A percentile compares a stretch with the other conserved stretches of the same genome.
Conservation (phyloP, 106 monocot genomes). For the Acanthochlamys bracteata region DNA sequence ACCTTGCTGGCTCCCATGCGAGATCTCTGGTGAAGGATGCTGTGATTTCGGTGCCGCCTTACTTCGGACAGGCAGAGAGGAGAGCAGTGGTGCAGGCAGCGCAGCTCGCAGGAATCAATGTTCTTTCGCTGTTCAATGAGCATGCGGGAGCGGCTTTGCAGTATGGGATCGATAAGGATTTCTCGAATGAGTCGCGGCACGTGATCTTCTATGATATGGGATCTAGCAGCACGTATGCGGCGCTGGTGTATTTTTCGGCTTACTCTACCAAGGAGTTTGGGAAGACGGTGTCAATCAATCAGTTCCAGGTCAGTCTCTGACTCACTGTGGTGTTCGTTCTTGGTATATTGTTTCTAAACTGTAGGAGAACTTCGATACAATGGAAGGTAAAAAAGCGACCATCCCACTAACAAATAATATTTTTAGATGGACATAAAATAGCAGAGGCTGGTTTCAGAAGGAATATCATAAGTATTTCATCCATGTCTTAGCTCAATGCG, state of each 20-base stretch:
- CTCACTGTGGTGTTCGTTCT: neutral
- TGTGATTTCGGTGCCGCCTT: conserved; percentile 72
- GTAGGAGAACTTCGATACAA: neutral
- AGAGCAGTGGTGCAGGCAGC: conserved; percentile 75
- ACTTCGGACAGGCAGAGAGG: conserved; percentile 91
- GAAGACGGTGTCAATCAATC: conserved; percentile 78
- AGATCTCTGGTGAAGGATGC: conserved; percentile 52
- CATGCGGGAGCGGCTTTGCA: conserved; percentile 91
- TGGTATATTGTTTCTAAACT: too few relatives aligned
- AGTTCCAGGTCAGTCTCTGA: conserved; percentile 62
- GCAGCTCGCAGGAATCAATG: conserved; percentile 86
- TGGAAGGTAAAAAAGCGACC: neutral
- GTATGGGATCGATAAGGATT: conserved; percentile 97
- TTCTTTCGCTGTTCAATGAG: conserved; percentile 78
- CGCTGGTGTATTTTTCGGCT: conserved; percentile 79
- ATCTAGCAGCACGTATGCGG: conserved; percentile 76
- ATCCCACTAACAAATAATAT: too few relatives aligned
- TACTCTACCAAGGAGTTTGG: conserved; percentile 88
- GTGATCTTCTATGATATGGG: conserved; percentile 97
- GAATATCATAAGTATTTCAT: too few relatives aligned
- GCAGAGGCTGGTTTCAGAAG: too few relatives aligned
- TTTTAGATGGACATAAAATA: too few relatives aligned
- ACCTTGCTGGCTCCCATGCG: conserved; percentile 64
- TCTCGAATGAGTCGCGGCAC: conserved; percentile 72
- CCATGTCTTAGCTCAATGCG: too few relatives aligned